A percentile compares a stretch with the other conserved stretches of the same genome.
These are phyloP conservation scores for Pyrenophora teres DNA, from an alignment of 2,329 filamentous ascomycete genomes.

Conservation along the genomic window DNA sequence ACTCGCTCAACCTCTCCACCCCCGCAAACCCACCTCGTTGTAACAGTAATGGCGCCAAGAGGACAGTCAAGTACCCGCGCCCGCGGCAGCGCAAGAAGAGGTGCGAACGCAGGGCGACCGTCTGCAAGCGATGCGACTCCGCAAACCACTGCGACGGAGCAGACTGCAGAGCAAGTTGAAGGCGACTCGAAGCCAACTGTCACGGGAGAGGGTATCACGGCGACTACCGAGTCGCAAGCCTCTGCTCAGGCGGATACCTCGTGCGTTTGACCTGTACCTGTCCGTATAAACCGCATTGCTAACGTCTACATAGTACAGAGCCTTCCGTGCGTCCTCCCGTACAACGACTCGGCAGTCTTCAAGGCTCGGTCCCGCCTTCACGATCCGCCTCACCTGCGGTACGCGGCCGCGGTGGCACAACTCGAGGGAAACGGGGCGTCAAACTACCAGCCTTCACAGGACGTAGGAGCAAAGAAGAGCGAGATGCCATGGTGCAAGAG, in stretches of 20 bases:
- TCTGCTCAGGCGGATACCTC: slow-evolving; percentile 15
- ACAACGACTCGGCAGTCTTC: slow-evolving; percentile 37
- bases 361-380: slow-evolving; percentile 34
- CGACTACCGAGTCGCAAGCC: slow-evolving; percentile 18
- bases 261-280: slow-evolving; percentile 11
- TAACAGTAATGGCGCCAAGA: slow-evolving; percentile 38
- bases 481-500: slow-evolving; percentile 50
- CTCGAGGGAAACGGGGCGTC: slow-evolving; percentile 35
- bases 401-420: slow-evolving; percentile 31
- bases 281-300: not conserved
- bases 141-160: slow-evolving; percentile 14
- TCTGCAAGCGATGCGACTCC: slow-evolving; percentile 19
- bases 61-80: slow-evolving; percentile 30
- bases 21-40: not conserved
- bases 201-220: slow-evolving; percentile 15
- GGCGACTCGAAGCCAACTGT: slow-evolving; percentile 20
- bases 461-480: slow-evolving; percentile 51
- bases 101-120: slow-evolving; percentile 16
- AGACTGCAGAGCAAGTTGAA: slow-evolving; percentile 22
- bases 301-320: slow-evolving; percentile 16
- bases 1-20: slow-evolving; percentile 6
- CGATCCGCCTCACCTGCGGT: slow-evolving; percentile 38
- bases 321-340: slow-evolving; percentile 27
- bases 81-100: slow-evolving; percentile 28
- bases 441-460: slow-evolving; percentile 50